A percentile compares a stretch with the other conserved stretches of the same genome.
These are phyloP conservation scores for Gnomoniopsis sp. DNA, from an alignment of 2,329 filamentous ascomycete species.

Conservation along the genomic window DNA sequence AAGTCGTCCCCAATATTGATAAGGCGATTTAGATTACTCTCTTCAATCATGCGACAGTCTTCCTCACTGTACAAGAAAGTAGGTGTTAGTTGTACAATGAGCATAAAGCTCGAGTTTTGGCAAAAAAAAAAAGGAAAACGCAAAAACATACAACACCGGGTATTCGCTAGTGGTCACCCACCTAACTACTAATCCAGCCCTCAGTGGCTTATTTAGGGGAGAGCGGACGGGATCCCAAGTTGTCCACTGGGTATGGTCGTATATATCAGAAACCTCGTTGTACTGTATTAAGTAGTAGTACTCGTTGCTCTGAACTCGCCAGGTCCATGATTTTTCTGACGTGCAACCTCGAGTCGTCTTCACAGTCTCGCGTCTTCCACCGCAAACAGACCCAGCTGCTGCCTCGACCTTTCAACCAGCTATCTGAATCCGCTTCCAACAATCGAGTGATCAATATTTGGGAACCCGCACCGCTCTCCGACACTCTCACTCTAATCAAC, in stretches of 20 bases:
- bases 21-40: too few relatives aligned
- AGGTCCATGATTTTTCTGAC: too few relatives aligned
- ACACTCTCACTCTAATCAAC: constrained; percentile 34
- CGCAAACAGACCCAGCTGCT: too few relatives aligned
- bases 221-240: constrained; percentile 10
- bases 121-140: background rate
- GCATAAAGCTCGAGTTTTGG: too few relatives aligned
- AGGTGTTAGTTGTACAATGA: too few relatives aligned
- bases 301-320: too few relatives aligned
- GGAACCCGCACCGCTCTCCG: background rate
- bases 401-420: background rate
- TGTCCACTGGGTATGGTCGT: constrained; percentile 5
- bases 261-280: background rate
- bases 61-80: too few relatives aligned
- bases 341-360: too few relatives aligned
- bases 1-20: too few relatives aligned
- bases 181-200: constrained; percentile 6
- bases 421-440: background rate
- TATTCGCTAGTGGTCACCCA: constrained; percentile 10
- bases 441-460: background rate
- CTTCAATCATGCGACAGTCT: too few relatives aligned
- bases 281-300: background rate
- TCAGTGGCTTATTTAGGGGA: constrained; percentile 8
- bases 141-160: constrained; percentile 11
- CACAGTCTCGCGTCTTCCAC: too few relatives aligned